Conservation (phyloP, 2,329 filamentous ascomycete species). For the Bretziella fagacearum region DNA sequence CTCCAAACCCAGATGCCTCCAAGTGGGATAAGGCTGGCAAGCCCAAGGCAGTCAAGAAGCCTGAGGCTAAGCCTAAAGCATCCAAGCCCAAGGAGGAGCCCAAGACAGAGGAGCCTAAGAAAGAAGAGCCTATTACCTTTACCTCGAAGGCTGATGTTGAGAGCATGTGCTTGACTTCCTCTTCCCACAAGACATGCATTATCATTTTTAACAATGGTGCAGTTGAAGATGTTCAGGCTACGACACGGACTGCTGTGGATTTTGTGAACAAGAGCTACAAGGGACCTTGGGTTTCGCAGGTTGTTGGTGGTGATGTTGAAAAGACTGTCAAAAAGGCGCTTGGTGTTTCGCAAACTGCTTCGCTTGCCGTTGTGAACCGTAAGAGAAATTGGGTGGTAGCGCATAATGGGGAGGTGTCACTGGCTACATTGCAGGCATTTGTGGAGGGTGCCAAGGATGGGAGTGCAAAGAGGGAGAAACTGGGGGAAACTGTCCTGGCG, state of each 20-base stretch:
- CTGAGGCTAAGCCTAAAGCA: constrained; percentile 26
- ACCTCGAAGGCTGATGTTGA: constrained; percentile 43
- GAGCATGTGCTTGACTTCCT: constrained; percentile 54
- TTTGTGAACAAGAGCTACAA: not conserved
- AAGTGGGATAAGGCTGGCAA: constrained; percentile 27
- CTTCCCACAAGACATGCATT: constrained; percentile 69
- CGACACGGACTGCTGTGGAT: not conserved
- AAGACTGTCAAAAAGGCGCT: not conserved
- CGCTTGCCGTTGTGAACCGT: constrained; percentile 69
- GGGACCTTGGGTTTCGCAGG: not conserved
- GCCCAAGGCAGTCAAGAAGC: constrained; percentile 26
- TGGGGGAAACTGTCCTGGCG: constrained; percentile 38
- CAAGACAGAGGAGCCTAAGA: no score
- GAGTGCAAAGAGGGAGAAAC: constrained; percentile 62
- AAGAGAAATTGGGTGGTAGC: constrained; percentile 73
- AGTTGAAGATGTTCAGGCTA: constrained; percentile 19
- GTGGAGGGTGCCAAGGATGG: constrained; percentile 83
- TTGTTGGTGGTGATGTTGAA: not conserved
- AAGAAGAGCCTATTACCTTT: constrained; percentile 33
- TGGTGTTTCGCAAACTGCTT: constrained; percentile 30
- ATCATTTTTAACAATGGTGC: constrained; percentile 47
- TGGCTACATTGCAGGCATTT: constrained; percentile 59
- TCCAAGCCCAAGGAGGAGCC: constrained; percentile 26
- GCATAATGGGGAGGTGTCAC: constrained; percentile 21
- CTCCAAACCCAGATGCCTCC: constrained; percentile 59